Evolutionary conservation across 2,329 filamentous ascomycete species (phyloP), one percentile per base, ranked within the genome.

Genomic region (Chalaropsis thielavioides): DNA sequence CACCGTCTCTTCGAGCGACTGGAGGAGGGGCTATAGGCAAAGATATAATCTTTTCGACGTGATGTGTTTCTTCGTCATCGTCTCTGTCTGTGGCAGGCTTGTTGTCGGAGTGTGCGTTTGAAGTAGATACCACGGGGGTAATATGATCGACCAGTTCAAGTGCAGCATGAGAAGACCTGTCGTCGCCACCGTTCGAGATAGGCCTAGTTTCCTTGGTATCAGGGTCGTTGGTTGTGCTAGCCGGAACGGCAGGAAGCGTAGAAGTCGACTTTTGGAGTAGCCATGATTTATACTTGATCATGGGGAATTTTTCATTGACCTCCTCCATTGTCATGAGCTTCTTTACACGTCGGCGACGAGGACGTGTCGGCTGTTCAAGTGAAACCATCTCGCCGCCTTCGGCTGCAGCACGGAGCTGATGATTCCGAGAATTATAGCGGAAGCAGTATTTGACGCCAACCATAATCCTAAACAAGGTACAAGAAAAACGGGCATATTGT

Each of bases 371-470:
- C 66, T 87, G 83, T 66, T 92, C 83, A 69, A 99, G 79, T 68
- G 91, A 91, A 72, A 99, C 95, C 17, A 88, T 89, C 68, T 96
- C 92, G 73, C 89, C 88, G 69, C 92, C 89, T 71, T 91, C 89
- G 69, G 79, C 89, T n/a, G 61, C 35, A 78, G 76, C 82, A 78
- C 90, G 85, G 71, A 90, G 78, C 68, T 87, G 85, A 62, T 94
- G 87, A 73, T 95, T 95, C 67, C 94, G 87, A 70, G 94, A 92
- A 75, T 97, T 97, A 75, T 99, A 97, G 71, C 94, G 84, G 76
- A 99, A 99, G 77, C 94, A 99, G 76, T 99, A 99, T 78, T 99
- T 99, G 68, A 99, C 94, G 70, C 94, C 94, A 68, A 99, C 94
- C 71, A 99, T 99, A 72, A 99, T 99, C 94, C 94, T 99, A 71